Percentiles rank a stretch among this genome's conserved stretches.
These are phyloP conservation scores for Blumeriella jaapii DNA, from an alignment of 2,329 filamentous ascomycete genomes.

Conservation along the genomic window DNA sequence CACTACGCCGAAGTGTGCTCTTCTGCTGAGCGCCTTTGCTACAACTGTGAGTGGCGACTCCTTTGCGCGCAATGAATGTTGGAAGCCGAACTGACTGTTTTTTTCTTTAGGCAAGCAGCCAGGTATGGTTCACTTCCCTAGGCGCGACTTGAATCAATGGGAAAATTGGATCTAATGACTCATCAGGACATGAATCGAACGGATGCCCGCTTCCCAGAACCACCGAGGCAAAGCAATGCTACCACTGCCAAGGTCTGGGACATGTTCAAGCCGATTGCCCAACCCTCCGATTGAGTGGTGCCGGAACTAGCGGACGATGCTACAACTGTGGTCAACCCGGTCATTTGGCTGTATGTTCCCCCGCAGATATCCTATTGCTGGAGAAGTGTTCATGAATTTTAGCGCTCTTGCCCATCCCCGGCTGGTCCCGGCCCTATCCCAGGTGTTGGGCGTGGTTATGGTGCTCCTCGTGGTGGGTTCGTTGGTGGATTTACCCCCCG, in stretches of 20 bases:
- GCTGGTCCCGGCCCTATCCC: conserved; percentile 36
- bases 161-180: background rate
- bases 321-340: conserved; percentile 93
- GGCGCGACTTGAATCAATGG: conserved; percentile 1
- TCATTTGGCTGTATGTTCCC: conserved; percentile 66
- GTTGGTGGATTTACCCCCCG: conserved; percentile 51
- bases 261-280: conserved; percentile 99
- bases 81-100: conserved; percentile 6
- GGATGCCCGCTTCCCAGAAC: conserved; percentile 93
- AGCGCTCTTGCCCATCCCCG: conserved; percentile 77
- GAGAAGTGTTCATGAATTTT: conserved; percentile 15
- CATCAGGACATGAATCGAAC: conserved; percentile 83
- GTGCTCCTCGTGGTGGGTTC: conserved; percentile 61
- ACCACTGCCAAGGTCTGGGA: conserved; percentile 96
- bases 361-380: conserved; percentile 1
- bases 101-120: conserved; percentile 62
- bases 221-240: conserved; percentile 99
- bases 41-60: conserved; percentile 67
- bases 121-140: conserved; percentile 34
- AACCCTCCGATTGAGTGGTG: conserved; percentile 81
- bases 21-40: conserved; percentile 95
- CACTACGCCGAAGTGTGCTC: conserved; percentile 88
- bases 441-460: conserved; percentile 52
- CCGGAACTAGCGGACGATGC: conserved; percentile 74
- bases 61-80: conserved; percentile 1